Percentiles rank a stretch among this genome's conserved stretches.
phyloP scores from a whole-genome alignment of 2,329 filamentous ascomycete species.

The Westerdykella ornata region DNA sequence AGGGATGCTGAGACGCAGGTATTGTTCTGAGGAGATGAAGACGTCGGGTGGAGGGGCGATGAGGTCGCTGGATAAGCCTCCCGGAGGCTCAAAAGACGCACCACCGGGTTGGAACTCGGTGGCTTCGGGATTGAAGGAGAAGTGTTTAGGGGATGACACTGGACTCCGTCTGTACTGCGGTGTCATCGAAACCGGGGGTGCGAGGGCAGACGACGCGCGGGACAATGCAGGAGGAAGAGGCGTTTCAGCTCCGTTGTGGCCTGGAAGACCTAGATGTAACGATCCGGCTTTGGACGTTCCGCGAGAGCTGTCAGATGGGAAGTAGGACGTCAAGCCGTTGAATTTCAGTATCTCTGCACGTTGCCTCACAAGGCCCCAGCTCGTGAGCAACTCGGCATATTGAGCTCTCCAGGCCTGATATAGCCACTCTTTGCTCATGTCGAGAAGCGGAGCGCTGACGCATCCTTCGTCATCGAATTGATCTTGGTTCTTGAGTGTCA shows the following conservation, averaged over 20 bases:
- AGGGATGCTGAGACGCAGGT: constrained; percentile 27
- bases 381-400: constrained; percentile 54
- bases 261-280: constrained; percentile 21
- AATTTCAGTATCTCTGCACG: constrained; percentile 55
- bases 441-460: constrained; percentile 44
- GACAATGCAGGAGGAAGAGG: constrained; percentile 14
- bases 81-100: constrained; percentile 9
- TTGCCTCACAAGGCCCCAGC: constrained; percentile 51
- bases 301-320: constrained; percentile 16
- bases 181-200: constrained; percentile 16
- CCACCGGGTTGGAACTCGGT: constrained; percentile 26
- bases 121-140: constrained; percentile 35
- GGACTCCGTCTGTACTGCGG: constrained; percentile 19
- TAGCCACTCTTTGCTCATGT: constrained; percentile 43
- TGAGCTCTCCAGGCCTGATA: constrained; percentile 49
- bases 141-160: constrained; percentile 21
- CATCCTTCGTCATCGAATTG: constrained; percentile 50
- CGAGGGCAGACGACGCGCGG: constrained; percentile 19
- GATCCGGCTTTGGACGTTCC: constrained; percentile 23
- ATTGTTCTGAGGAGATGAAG: constrained; percentile 21
- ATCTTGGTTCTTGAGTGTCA: constrained; percentile 51
- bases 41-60: constrained; percentile 11
- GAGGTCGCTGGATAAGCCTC: constrained; percentile 8
- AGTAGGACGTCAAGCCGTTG: constrained; percentile 40
- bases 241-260: constrained; percentile 5